Percentiles rank a stretch among this genome's conserved stretches.
These are phyloP conservation scores for Rhodotorula sp. DNA, from an alignment of 1,284 basidiomycete genomes.

Conservation along the genomic window DNA sequence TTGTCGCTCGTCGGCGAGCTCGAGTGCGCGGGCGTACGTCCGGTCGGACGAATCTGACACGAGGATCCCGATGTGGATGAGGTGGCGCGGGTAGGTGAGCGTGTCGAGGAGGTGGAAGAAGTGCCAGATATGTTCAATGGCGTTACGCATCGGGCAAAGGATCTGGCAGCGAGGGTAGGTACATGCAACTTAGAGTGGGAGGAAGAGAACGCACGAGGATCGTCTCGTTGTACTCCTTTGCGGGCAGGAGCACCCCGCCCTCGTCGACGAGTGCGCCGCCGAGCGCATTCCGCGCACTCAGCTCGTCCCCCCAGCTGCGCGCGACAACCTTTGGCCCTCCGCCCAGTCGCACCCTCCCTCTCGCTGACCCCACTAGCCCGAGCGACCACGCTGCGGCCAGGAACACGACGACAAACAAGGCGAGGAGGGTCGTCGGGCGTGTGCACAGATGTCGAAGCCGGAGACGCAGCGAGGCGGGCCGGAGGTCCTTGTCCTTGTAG, in stretches of 20 bases:
- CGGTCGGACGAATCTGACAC: slow-evolving; percentile 33
- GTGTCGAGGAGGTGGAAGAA: slow-evolving; percentile 33
- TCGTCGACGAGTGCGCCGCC: neutral
- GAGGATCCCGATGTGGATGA: slow-evolving; percentile 31
- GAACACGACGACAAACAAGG: neutral
- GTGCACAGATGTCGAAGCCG: neutral
- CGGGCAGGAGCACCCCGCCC: neutral
- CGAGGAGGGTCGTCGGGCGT: neutral
- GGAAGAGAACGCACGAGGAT: slow-evolving; percentile 15
- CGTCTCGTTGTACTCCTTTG: neutral
- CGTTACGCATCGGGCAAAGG: slow-evolving; percentile 36
- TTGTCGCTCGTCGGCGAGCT: slow-evolving; percentile 38
- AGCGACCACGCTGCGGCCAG: neutral
- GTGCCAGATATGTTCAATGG: slow-evolving; percentile 41
- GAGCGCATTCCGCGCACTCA: neutral
- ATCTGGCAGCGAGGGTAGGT: slow-evolving; percentile 7
- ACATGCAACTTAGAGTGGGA: too few relatives aligned
- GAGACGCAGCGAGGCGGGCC: neutral
- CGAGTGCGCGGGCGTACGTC: slow-evolving; percentile 30
- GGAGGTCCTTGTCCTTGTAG: slow-evolving; percentile 9
- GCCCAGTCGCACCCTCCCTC: neutral
- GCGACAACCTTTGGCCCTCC: slow-evolving; percentile 15
- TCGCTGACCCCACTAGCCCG: neutral
- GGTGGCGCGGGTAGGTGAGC: slow-evolving; percentile 33
- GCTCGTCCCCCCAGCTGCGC: slow-evolving; percentile 4